Evolutionary conservation across 768 basidiomycete species (phyloP).

Genomic region (Phylloporus arenicola): DNA sequence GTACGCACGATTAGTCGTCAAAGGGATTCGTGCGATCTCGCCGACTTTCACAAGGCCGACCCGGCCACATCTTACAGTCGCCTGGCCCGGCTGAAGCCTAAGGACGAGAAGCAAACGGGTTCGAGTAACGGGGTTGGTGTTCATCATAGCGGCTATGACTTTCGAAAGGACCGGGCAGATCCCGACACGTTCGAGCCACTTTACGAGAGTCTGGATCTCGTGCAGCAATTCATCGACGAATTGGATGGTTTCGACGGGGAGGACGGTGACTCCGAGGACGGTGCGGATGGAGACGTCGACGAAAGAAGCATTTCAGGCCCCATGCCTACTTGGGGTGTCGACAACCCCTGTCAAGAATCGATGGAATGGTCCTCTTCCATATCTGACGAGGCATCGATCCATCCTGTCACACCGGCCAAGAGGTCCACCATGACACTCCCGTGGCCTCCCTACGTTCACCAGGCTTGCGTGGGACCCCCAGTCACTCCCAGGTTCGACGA

Average conservation of each 20-base stretch:
- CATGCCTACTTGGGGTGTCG: background rate
- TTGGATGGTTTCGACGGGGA: constrained; percentile 8
- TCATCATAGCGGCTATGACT: background rate
- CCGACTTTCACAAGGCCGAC: background rate
- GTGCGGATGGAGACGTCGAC: background rate
- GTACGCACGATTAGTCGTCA: background rate
- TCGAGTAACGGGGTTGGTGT: background rate
- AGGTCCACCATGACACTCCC: too few species aligned
- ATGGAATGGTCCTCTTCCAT: background rate
- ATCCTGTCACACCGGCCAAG: constrained; percentile 4
- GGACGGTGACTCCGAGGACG: background rate
- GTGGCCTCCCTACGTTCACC: background rate
- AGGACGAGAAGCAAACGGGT: background rate
- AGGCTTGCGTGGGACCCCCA: background rate
- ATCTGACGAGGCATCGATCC: constrained; percentile 2
- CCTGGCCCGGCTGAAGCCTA: background rate
- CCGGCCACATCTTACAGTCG: background rate
- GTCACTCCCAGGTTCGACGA: background rate
- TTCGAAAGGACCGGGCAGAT: background rate
- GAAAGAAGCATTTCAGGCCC: background rate
- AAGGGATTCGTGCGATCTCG: background rate
- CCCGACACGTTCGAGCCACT: background rate
- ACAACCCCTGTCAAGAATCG: background rate
- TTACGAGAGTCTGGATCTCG: constrained; percentile 2
- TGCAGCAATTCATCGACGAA: constrained; percentile 10